Evolutionary conservation across 805 yeast species (phyloP), one percentile per base, ranked within the genome.

Genomic region (Pichia sporocuriosa): DNA sequence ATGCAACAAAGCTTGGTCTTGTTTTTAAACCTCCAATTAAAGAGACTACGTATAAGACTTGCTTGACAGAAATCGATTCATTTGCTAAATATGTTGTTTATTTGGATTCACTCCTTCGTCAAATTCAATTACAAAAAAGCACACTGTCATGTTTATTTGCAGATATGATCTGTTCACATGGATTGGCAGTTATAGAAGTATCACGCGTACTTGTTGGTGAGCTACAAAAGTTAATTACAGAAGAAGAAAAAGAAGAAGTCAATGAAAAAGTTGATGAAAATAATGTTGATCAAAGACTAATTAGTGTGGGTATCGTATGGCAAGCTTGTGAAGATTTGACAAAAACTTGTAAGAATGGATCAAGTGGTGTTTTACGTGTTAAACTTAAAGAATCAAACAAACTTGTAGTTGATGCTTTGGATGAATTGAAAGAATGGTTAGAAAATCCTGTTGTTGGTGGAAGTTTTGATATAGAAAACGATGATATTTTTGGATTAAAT

Each of bases 1-100:
- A 84, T 56, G 69, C 81, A 2, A 86, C 95, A 3, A 85, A 85
- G 56, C 65, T 84, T 6, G 89, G 88, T 1, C 70, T 82, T 22
- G 73, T 81, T 0, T 82, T 78, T 64, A 77, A 76, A 51, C 79
- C 84, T 2, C 78, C 79, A 1, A 69, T 74, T 32, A 56, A 55
- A 17, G 62, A 68, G 19, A 54, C 61, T 0, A 66, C 65, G 37
- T 53, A 53, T 40, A 52, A 46, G 6, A 77, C 82, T 1, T 79
- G 81, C 0, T 65, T 58, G 46, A 63, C 60, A 11, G 75, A 79
- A 21, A 48, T 76, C 6, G 68, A 67, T 42, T 74, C 75, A 28
- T 56, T 70, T 4, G 63, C 73, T 0, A 66, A 69, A 37, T 59
- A 70, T 12, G 49, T 68, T n/a, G 65, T 75, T 3, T 54, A 73